Percentiles rank a stretch among this genome's conserved stretches.
These are phyloP conservation scores for Coelastrella sp. DNA, from an alignment of 139 green algal genomes.

Conservation along the genomic window DNA sequence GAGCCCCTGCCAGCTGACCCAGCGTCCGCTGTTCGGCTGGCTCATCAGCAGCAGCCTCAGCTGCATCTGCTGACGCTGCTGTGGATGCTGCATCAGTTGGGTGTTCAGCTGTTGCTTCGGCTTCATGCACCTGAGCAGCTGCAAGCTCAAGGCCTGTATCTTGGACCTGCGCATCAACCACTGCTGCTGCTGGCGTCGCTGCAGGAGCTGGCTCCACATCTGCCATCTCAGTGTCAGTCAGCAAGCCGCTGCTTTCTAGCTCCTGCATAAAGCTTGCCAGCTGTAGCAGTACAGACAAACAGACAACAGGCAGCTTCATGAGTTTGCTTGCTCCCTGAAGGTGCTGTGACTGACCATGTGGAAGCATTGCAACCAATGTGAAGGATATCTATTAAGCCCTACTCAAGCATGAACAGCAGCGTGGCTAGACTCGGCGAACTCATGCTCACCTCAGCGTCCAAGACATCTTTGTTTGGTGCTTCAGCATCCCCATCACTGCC, in stretches of 20 bases:
- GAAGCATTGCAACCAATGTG: no score
- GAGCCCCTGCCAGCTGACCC: constrained; percentile 62
- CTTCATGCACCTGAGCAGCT: not conserved
- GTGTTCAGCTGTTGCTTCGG: not conserved
- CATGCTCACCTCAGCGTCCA: constrained; percentile 19
- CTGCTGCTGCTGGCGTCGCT: constrained; percentile 21
- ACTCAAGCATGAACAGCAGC: not conserved
- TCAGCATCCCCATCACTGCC: not conserved
- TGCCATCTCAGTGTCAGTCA: not conserved
- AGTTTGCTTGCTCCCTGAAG: no score
- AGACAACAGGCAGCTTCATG: not conserved
- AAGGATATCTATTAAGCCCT: no score
- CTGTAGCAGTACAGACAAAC: constrained; percentile 52
- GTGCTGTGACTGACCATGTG: no score
- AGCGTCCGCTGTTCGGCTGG: constrained; percentile 72
- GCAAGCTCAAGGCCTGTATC: not conserved
- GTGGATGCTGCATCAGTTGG: not conserved
- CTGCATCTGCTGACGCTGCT: not conserved
- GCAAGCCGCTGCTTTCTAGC: constrained; percentile 80
- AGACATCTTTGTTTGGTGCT: not conserved
- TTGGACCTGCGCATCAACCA: not conserved
- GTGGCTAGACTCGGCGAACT: no score
- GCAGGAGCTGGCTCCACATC: constrained; percentile 8
- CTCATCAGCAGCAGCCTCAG: not conserved
- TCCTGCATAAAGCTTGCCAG: constrained; percentile 83